Evolutionary conservation across 257 asterid genomes (phyloP), one percentile per base, ranked within the genome.

Genomic region (Echium plantagineum): DNA sequence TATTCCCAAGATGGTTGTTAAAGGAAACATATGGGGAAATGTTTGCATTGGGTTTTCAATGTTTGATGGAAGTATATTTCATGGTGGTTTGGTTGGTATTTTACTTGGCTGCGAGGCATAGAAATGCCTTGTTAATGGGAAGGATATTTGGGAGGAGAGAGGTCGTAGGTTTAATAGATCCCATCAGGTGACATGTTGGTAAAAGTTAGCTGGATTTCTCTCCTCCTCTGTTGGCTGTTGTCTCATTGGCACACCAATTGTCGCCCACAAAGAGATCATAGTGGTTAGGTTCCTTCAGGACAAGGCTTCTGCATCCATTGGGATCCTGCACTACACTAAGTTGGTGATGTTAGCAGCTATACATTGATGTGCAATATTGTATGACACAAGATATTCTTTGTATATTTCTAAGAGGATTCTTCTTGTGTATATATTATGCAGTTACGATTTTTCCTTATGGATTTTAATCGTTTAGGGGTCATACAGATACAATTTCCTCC

Each of bases 31-130:
- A 71, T 47, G 97, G 96, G 52, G 87, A 77, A 52, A 63, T 77
- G 49, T 72, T 74, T 48, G 71, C 86, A 10, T 59, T 80, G 77
- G 72, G 77, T 38, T 75, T 87, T 62, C 96, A 81, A 70, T 87
- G 95, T 0, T 71, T 75, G 55, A 75, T 90, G 94, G 97, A 90
- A 78, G 93, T 90, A 47, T 88, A 78, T 71, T 90, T 87, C 71
- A 79, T 80, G 85, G 81, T 81, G 47, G 93, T 83, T 26, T 90
- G 97, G 97, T 69, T 90, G 63, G 66, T 82, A 16, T 85, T 83
- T 76, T 87, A 87, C 77, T 80, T 87, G 67, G 94, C 94, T 9
- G 87, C 94, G 32, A 28, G 32, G 32, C 32, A 28, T 3, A 28
- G 32, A 28, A 28, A 28, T 28, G 32, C 32, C 4, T 28, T 28